These are phyloP conservation scores for Plasmodium gonderi DNA, from an alignment of 169 alveolate genomes.

Conservation along the genomic window DNA sequence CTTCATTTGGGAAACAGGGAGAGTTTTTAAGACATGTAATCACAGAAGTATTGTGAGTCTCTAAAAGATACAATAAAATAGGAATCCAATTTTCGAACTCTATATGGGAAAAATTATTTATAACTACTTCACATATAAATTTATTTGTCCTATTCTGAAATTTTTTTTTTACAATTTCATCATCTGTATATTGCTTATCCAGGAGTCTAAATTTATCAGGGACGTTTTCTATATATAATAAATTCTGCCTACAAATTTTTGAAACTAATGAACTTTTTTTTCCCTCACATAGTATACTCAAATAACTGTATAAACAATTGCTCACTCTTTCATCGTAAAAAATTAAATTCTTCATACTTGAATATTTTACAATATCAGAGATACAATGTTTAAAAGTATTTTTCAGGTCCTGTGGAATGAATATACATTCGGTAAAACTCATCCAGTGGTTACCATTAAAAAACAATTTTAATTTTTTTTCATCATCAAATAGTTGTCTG, in stretches of 20 bases:
- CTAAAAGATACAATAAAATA: conserved; percentile 16
- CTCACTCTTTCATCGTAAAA: conserved; percentile 19
- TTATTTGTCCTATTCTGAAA: conserved; percentile 1
- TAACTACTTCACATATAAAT: conserved; percentile 34
- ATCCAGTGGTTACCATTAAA: conserved; percentile 26
- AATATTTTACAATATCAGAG: conserved; percentile 33
- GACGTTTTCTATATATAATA: conserved; percentile 30
- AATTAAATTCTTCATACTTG: conserved; percentile 11
- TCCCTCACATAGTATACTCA: conserved; percentile 12
- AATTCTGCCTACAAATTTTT: not conserved
- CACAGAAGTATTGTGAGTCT: not conserved
- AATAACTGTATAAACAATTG: conserved; percentile 8
- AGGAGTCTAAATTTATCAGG: conserved; percentile 15
- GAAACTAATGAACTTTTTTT: not conserved
- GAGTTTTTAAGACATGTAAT: not conserved
- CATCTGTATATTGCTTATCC: not conserved
- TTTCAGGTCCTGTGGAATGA: conserved; percentile 11
- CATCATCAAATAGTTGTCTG: conserved; percentile 42
- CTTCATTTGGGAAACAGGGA: conserved; percentile 60
- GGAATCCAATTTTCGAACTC: conserved; percentile 17
- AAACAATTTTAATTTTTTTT: conserved; percentile 40
- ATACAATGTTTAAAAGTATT: not conserved
- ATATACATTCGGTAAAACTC: conserved; percentile 41
- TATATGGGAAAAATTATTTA: conserved; percentile 11
- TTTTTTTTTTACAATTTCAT: not conserved